Conservation (phyloP, 805 yeast genomes). For the Zygosaccharomyces bisporus region DNA sequence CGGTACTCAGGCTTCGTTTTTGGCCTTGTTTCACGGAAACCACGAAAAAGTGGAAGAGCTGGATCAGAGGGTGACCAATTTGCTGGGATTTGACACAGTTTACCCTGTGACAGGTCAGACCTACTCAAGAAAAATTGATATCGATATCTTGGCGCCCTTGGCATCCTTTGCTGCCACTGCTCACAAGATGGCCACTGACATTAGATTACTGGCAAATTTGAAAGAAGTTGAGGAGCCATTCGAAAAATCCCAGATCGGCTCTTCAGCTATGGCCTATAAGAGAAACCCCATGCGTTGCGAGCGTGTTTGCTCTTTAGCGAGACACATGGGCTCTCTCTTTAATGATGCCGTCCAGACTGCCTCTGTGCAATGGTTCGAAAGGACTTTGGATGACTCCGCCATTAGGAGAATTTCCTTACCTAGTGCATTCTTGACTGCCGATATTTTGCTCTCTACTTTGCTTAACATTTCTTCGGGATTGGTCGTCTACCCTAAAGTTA, state of each 20-base stretch:
- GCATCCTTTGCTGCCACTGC: conserved; percentile 94
- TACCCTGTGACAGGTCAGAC: conserved; percentile 99
- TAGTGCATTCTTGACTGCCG: conserved; percentile 94
- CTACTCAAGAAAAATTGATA: conserved; percentile 96
- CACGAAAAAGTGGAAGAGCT: conserved; percentile 93
- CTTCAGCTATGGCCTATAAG: conserved; percentile 98
- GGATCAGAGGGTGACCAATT: conserved; percentile 87
- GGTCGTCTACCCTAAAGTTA: conserved; percentile 98
- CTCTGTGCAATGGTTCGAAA: conserved; percentile 98
- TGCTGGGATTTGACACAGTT: conserved; percentile 89
- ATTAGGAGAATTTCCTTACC: conserved; percentile 96
- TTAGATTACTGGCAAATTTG: conserved; percentile 90
- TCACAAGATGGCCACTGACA: conserved; percentile 96
- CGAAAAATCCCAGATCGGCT: conserved; percentile 97
- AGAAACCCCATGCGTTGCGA: conserved; percentile 99
- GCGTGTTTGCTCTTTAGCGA: conserved; percentile 96
- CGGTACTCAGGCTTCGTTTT: conserved; percentile 96
- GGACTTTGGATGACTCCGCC: conserved; percentile 97
- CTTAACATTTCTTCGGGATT: conserved; percentile 90
- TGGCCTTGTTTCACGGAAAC: conserved; percentile 92
- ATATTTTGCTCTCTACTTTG: conserved; percentile 83
- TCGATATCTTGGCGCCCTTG: conserved; percentile 87
- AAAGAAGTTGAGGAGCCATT: conserved; percentile 98
- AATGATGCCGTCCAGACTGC: conserved; percentile 96
- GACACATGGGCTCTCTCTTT: conserved; percentile 89